Evolutionary conservation across 1,284 basidiomycete species (phyloP), one percentile per base, ranked within the genome.

Genomic region (Puccinia polysora): DNA sequence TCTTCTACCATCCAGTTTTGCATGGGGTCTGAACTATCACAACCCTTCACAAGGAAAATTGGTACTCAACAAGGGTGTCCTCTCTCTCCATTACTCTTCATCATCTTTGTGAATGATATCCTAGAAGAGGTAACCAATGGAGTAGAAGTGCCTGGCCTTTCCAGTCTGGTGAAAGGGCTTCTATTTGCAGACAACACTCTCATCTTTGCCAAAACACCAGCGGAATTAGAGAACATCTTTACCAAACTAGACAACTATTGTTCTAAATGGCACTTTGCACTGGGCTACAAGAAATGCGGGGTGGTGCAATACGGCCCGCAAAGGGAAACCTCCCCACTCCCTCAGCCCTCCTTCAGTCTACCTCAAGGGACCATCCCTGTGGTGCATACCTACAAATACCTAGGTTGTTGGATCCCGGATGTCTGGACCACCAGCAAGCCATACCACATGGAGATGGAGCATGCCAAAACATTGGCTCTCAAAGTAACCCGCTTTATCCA

Each of bases 21-120:
- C 15, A 28, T n/a, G n/a, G n/a, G n/a, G n/a, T n/a, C n/a, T n/a
- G n/a, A n/a, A n/a, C n/a, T n/a, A n/a, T n/a, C n/a, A n/a, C n/a
- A n/a, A n/a, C n/a, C n/a, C n/a, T n/a, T n/a, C n/a, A n/a, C n/a
- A n/a, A n/a, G n/a, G n/a, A n/a, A 4, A n/a, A 55, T 55, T 55
- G 52, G 52, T 4, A 55, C 52, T 5, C 20, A 28, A 28, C 20
- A 55, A 25, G 52, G 52, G 3, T 55, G 52, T 14, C 52, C 52
- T 3, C 14, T 55, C 15, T 55, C 52, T 2, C 52, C 52, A 6
- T 28, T 55, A 2, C 52, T 55, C 4, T 55, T 55, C 14, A 55
- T 20, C 25, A 55, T 55, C n/a, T 55, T 55, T 55, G 52, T 55
- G 52, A 55, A 55, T 55, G 52, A 55, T 28, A 15, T 55, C 2